Evolutionary conservation across 192 early-diverging fungal species (phyloP).

Genomic region (Cetraspora pellucida): DNA sequence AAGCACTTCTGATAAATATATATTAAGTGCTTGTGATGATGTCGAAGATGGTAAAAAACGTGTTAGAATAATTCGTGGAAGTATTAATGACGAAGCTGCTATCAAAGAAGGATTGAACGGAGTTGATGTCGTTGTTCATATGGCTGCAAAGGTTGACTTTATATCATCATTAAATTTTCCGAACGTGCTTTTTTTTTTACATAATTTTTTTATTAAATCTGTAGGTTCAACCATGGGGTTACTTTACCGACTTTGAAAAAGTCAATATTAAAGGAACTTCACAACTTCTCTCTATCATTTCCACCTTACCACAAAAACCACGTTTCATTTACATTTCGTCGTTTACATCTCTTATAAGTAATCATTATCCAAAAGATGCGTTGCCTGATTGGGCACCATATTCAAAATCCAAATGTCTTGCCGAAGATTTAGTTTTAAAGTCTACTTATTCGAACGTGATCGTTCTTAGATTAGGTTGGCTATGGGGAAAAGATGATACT

Average conservation of each 20-base stretch:
- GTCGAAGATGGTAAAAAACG: slow-evolving; percentile 1
- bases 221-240: slow-evolving; percentile 25
- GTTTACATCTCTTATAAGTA: slow-evolving; percentile 4
- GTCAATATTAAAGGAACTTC: slow-evolving; percentile 24
- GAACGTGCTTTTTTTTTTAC: not conserved
- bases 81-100: slow-evolving; percentile 20
- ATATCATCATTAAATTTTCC: no score
- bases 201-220: not conserved
- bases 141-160: slow-evolving; percentile 21
- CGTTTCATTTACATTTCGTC: slow-evolving; percentile 27
- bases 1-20: slow-evolving; percentile 3
- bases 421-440: slow-evolving; percentile 8
- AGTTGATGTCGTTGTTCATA: slow-evolving; percentile 13
- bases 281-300: not conserved
- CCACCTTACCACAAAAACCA: not conserved
- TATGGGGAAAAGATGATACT: slow-evolving; percentile 33
- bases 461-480: slow-evolving; percentile 27
- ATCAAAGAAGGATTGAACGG: slow-evolving; percentile 16
- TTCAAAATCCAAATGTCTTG: slow-evolving; percentile 27
- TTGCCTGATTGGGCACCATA: slow-evolving; percentile 33
- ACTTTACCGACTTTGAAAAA: slow-evolving; percentile 12
- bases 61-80: slow-evolving; percentile 17
- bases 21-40: slow-evolving; percentile 1
- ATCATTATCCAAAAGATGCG: slow-evolving; percentile 15
- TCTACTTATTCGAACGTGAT: not conserved